Conservation (phyloP, 495 filamentous ascomycete species). For the Xylona heveae region DNA sequence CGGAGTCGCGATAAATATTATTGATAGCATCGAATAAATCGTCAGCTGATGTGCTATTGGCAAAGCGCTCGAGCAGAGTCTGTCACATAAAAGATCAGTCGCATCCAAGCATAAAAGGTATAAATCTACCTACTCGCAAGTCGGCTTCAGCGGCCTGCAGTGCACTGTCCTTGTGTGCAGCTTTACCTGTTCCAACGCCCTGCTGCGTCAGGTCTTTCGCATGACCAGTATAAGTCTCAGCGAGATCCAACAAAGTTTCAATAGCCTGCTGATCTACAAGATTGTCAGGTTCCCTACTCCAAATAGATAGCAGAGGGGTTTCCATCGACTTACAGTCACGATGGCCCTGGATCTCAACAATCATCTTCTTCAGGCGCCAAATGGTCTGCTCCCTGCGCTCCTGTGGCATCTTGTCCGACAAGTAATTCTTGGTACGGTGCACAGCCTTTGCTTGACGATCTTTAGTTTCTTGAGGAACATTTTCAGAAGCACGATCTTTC, state of each 20-base stretch:
- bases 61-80: slow-evolving; percentile 84
- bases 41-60: slow-evolving; percentile 76
- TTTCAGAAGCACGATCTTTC: slow-evolving; percentile 25
- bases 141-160: slow-evolving; percentile 55
- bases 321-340: slow-evolving; percentile 66
- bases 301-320: background rate
- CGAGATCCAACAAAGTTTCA: slow-evolving; percentile 60
- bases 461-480: slow-evolving; percentile 39
- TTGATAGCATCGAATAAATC: slow-evolving; percentile 76
- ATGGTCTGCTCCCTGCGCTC: slow-evolving; percentile 87
- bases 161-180: slow-evolving; percentile 34
- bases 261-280: slow-evolving; percentile 57
- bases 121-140: slow-evolving; percentile 38
- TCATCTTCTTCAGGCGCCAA: slow-evolving; percentile 93
- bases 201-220: slow-evolving; percentile 39
- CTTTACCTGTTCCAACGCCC: slow-evolving; percentile 42
- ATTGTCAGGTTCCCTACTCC: slow-evolving; percentile 6
- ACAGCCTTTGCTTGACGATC: slow-evolving; percentile 31
- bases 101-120: background rate
- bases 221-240: slow-evolving; percentile 71
- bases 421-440: slow-evolving; percentile 45
- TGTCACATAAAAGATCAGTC: slow-evolving; percentile 14
- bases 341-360: slow-evolving; percentile 86
- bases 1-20: slow-evolving; percentile 74
- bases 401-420: slow-evolving; percentile 67